A percentile compares a stretch with the other conserved stretches of the same genome.
Conservation (phyloP, 495 filamentous ascomycete species). For the Talaromyces stipitatus region DNA sequence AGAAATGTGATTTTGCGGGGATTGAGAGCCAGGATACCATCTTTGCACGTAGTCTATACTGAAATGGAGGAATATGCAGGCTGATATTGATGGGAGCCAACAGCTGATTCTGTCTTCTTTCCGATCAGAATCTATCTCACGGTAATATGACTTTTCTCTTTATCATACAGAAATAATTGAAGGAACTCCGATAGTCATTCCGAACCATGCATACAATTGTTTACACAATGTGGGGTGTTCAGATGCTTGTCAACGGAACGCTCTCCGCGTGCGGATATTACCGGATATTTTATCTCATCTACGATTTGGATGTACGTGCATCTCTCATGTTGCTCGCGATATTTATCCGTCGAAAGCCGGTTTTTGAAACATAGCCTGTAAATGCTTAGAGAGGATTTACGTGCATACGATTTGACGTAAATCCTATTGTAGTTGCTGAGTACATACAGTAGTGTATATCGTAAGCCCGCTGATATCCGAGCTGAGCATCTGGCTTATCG, state of each 20-base stretch:
- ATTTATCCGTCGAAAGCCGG: neutral
- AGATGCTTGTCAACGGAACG: neutral
- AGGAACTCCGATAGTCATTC: neutral
- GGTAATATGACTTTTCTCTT: neutral
- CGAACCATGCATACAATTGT: neutral
- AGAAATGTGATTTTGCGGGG: conserved; percentile 63
- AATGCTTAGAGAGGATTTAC: too few relatives aligned
- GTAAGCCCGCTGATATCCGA: neutral
- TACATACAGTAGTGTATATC: too few relatives aligned
- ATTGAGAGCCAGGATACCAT: conserved; percentile 65
- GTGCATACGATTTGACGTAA: too few relatives aligned
- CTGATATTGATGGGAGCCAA: neutral
- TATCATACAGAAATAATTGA: neutral
- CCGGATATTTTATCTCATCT: conserved; percentile 1
- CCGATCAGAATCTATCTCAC: neutral
- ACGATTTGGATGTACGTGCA: too few relatives aligned
- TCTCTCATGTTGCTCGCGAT: neutral
- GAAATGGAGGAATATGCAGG: neutral
- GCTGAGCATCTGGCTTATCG: neutral
- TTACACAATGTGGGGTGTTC: neutral
- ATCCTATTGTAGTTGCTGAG: too few relatives aligned
- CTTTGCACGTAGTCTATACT: conserved; percentile 2
- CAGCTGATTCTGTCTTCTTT: neutral
- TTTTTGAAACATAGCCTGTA: too few relatives aligned
- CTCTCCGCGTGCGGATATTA: neutral